Conservation (phyloP, 768 basidiomycete genomes). For the Phallus indusiatus region DNA sequence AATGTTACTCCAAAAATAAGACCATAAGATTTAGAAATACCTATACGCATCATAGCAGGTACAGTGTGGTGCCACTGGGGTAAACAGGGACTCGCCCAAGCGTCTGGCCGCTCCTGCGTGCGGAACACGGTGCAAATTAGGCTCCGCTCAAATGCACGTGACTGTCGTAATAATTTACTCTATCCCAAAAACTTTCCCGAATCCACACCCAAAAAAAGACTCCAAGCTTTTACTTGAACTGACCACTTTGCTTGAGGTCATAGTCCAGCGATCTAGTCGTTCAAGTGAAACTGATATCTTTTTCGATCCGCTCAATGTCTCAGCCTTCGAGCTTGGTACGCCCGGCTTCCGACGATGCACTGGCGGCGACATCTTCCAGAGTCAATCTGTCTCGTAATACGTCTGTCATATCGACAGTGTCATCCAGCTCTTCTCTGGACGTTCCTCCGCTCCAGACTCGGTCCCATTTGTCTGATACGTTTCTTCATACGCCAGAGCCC, state of each 20-base stretch:
- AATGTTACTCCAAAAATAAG: too few relatives aligned
- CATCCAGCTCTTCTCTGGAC: background rate
- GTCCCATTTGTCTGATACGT: background rate
- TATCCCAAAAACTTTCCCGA: background rate
- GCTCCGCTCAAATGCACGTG: background rate
- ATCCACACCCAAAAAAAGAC: background rate
- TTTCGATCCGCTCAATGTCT: background rate
- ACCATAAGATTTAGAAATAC: too few relatives aligned
- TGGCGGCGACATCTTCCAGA: background rate
- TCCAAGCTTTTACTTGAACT: too few relatives aligned
- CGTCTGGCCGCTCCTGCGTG: background rate
- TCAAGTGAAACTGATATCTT: background rate
- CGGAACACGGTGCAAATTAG: background rate
- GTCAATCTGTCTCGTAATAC: background rate
- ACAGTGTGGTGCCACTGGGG: too few relatives aligned
- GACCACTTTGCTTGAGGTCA: too few relatives aligned
- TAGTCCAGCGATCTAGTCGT: background rate
- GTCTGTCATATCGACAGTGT: conserved; percentile 2
- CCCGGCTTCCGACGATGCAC: background rate
- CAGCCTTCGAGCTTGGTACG: background rate
- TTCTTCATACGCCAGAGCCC: background rate
- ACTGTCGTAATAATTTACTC: background rate
- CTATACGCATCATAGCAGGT: too few relatives aligned
- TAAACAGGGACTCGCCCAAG: too few relatives aligned
- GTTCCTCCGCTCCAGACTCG: background rate